These are phyloP conservation scores for Nicotiana tabacum DNA, from an alignment of 257 asterid genomes.

Conservation along the genomic window DNA sequence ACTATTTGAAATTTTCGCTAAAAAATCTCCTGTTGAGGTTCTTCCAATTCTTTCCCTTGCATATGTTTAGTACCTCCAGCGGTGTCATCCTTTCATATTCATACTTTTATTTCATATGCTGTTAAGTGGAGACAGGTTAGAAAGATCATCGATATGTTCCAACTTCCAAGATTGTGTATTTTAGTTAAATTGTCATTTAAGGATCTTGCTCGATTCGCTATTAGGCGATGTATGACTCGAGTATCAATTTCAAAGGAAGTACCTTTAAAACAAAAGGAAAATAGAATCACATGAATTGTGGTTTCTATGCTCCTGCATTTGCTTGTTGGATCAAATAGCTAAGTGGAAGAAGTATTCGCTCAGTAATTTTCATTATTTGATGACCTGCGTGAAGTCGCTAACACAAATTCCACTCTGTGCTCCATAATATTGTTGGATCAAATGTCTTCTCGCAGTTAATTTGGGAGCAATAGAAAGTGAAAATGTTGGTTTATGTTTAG, in stretches of 20 bases:
- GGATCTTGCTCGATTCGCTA: background rate
- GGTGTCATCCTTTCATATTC: background rate
- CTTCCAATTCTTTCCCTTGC: background rate
- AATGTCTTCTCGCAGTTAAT: background rate
- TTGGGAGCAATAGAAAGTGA: background rate
- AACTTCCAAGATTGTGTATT: background rate
- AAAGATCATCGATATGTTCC: background rate
- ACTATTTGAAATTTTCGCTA: background rate
- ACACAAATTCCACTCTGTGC: background rate
- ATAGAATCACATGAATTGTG: background rate
- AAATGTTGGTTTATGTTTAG: too few relatives aligned
- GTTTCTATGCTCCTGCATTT: background rate
- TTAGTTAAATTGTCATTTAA: background rate
- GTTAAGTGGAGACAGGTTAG: background rate
- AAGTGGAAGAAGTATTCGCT: background rate
- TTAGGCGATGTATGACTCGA: background rate
- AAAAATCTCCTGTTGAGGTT: background rate
- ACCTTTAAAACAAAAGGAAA: background rate
- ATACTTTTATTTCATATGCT: background rate
- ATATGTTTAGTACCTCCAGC: background rate
- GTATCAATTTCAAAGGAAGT: background rate
- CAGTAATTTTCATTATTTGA: background rate
- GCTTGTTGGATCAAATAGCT: background rate
- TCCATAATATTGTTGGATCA: background rate
- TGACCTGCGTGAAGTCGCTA: background rate